Percentiles rank a stretch among this genome's conserved stretches.
Conservation (phyloP, 768 basidiomycete genomes). For the Xerocomus potaroensis region DNA sequence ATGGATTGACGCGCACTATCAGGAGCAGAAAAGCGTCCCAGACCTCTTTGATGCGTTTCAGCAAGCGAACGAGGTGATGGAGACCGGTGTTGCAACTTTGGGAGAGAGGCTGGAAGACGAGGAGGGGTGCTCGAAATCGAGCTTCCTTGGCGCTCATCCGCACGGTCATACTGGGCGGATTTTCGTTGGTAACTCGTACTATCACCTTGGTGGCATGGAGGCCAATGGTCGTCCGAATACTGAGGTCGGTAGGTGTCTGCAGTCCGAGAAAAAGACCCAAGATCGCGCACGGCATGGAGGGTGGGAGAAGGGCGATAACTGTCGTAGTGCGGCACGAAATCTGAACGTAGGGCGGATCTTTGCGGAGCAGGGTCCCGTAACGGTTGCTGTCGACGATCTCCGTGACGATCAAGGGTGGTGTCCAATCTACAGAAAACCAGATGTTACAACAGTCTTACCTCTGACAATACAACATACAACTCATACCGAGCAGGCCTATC, state of each 20-base stretch:
- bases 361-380: slow-evolving; percentile 37
- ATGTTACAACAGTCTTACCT: slow-evolving; percentile 22
- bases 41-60: slow-evolving; percentile 6
- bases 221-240: slow-evolving; percentile 36
- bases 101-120: slow-evolving; percentile 13
- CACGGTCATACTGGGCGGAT: slow-evolving; percentile 21
- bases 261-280: slow-evolving; percentile 33
- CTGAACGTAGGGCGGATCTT: slow-evolving; percentile 29
- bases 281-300: slow-evolving; percentile 37
- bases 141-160: slow-evolving; percentile 24
- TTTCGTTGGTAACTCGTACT: slow-evolving; percentile 26
- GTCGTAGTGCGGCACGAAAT: slow-evolving; percentile 37
- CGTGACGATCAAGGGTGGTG: slow-evolving; percentile 31
- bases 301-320: slow-evolving; percentile 44
- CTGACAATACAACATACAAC: slow-evolving; percentile 32
- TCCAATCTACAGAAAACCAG: slow-evolving; percentile 22
- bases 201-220: slow-evolving; percentile 26
- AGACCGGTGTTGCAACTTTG: slow-evolving; percentile 20
- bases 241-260: slow-evolving; percentile 52
- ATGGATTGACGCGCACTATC: slow-evolving; percentile 16
- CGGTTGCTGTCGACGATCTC: slow-evolving; percentile 33
- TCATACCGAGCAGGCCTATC: slow-evolving; percentile 42
- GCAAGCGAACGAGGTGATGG: slow-evolving; percentile 18
- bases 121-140: slow-evolving; percentile 34
- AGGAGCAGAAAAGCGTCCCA: slow-evolving; percentile 1